Base-by-base conservation (phyloP, 805 yeast genomes). In the Monosporozyma siamensis region DNA sequence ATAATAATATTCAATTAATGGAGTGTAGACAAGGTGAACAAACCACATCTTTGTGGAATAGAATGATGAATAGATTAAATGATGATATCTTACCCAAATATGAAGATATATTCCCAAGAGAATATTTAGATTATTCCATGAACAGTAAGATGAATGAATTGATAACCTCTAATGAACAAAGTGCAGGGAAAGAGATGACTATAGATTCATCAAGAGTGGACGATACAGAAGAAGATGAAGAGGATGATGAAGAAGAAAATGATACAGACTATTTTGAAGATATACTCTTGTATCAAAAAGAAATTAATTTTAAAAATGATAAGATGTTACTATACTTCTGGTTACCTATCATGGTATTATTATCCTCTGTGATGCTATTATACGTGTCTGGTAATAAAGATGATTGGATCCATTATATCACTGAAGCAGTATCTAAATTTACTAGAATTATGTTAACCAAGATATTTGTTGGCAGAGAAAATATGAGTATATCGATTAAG, bases 311-410 rank as follows among this genome's bases (percentile, higher is more conserved):
- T 45, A 65, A 64, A 52, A 82, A 86, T 54, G 97, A 89, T 63
- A 81, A 77, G 55, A 82, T 88, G 85, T 69, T 89, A 48, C 65
- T 86, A 46, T 85, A 88, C 59, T 88, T 89, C 72, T 89, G 97
- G 97, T 64, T 88, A 44, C 97, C 97, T 12, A 71, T 84, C 27
- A 64, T 86, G 41, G 51, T 80, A 14, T 58, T 84, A 24, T 61
- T 80, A 15, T 65, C 78, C 2, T 63, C 77, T 6, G 67, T 70
- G 49, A 67, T 73, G 42, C 58, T 72, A 4, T 47, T 67, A 17
- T 58, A 56, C 45, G 61, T 54, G 24, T 54, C 64, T 17, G 70
- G 72, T 4, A 55, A 56, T 12, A 60, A 58, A 35, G 64, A 62
- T 26, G 59, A 58, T 45, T 59, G 56, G 10, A 48, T 63, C 12